Percentiles rank a stretch among this genome's conserved stretches.
Evolutionary conservation across 257 asterid genomes (phyloP).

Genomic region (Przewalskia tangutica): DNA sequence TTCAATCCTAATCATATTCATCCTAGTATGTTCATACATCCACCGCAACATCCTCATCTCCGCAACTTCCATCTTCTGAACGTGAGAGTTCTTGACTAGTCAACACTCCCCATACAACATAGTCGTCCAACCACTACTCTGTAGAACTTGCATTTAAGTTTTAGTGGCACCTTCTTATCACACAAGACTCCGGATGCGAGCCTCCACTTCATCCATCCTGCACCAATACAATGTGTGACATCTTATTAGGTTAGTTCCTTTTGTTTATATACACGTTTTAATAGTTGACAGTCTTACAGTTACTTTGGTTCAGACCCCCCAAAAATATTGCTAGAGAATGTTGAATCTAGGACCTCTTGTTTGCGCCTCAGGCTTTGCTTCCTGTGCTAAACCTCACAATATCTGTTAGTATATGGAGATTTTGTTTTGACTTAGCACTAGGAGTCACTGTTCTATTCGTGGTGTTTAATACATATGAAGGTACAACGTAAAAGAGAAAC

Average conservation of each 20-base stretch:
- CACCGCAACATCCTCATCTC: too few relatives aligned
- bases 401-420: not conserved
- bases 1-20: too few relatives aligned
- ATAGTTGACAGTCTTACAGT: not conserved
- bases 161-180: too few relatives aligned
- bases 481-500: not conserved
- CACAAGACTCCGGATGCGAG: too few relatives aligned
- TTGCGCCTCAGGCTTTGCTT: not conserved
- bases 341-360: not conserved
- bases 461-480: not conserved
- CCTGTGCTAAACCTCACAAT: not conserved
- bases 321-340: not conserved
- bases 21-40: too few relatives aligned
- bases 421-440: not conserved
- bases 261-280: not conserved
- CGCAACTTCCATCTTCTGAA: too few relatives aligned
- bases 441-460: not conserved
- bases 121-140: too few relatives aligned
- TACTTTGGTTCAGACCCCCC: not conserved
- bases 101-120: too few relatives aligned
- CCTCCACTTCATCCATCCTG: too few relatives aligned
- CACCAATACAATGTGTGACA: too few relatives aligned
- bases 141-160: too few relatives aligned
- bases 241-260: not conserved
- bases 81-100: too few relatives aligned